Evolutionary conservation across 345 rosid genomes (phyloP).

Genomic region (Odontarrhena argentea): DNA sequence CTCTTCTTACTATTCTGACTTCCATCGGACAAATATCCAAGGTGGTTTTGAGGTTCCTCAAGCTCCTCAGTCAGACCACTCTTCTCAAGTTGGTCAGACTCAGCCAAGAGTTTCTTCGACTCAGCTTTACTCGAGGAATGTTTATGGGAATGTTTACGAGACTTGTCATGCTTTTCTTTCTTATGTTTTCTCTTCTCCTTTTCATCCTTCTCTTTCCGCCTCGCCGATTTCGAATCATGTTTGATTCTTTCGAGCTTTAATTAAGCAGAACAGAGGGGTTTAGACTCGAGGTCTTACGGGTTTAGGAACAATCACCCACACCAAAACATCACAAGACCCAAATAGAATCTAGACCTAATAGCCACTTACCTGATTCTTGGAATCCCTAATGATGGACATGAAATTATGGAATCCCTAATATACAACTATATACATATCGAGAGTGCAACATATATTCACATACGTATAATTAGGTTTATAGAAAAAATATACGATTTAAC

Average conservation of each 20-base stretch:
- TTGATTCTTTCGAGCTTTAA: slow-evolving; percentile 37
- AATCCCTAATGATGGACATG: neutral
- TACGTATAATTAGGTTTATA: neutral
- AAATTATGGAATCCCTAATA: neutral
- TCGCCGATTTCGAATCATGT: slow-evolving; percentile 1
- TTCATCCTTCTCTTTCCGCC: slow-evolving; percentile 27
- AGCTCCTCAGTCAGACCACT: slow-evolving; percentile 38
- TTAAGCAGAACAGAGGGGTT: slow-evolving; percentile 35
- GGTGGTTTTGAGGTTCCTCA: slow-evolving; percentile 31
- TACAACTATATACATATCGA: neutral
- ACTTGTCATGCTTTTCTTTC: slow-evolving; percentile 20
- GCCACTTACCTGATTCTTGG: slow-evolving; percentile 5
- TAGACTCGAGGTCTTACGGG: slow-evolving; percentile 14
- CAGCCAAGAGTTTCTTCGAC: slow-evolving; percentile 23
- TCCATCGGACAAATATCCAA: slow-evolving; percentile 49
- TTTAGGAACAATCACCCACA: slow-evolving; percentile 19
- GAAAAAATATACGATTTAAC: neutral
- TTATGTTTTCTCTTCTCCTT: slow-evolving; percentile 32
- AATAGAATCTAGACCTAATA: neutral
- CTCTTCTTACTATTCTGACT: slow-evolving; percentile 50
- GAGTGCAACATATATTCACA: neutral
- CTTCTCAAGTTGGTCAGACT: slow-evolving; percentile 33
- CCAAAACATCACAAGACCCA: neutral
- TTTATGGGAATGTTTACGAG: slow-evolving; percentile 13
- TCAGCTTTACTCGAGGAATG: neutral